These are phyloP conservation scores for Tephrocybe rancida DNA, from an alignment of 768 basidiomycete species.

Conservation along the genomic window DNA sequence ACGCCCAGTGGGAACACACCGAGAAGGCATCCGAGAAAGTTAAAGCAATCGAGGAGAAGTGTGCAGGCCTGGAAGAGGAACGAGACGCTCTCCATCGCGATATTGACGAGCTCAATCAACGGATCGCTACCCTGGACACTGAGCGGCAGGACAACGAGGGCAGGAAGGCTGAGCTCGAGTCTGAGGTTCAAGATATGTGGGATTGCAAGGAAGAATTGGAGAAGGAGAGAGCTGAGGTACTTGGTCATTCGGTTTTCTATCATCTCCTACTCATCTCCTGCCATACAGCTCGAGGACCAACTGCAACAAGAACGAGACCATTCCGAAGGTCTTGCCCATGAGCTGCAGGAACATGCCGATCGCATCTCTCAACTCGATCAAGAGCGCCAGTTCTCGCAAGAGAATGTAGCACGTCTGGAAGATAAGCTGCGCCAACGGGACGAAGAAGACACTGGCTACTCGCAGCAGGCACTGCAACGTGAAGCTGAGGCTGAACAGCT, in stretches of 20 bases:
- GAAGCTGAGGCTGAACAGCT: conserved; percentile 57
- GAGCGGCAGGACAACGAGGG: conserved; percentile 62
- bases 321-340: conserved; percentile 44
- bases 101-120: conserved; percentile 43
- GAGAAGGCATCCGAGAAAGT: conserved; percentile 56
- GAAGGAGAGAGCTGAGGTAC: conserved; percentile 57
- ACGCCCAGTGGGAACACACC: conserved; percentile 72
- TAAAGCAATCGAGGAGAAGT: conserved; percentile 37
- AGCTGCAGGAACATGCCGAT: conserved; percentile 56
- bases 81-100: conserved; percentile 40
- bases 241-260: conserved; percentile 12
- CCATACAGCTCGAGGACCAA: conserved; percentile 51
- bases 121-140: conserved; percentile 47
- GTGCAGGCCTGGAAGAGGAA: conserved; percentile 37
- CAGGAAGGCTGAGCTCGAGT: conserved; percentile 55
- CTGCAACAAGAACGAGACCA: conserved; percentile 57
- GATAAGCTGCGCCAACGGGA: conserved; percentile 60
- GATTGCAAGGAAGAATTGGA: conserved; percentile 54
- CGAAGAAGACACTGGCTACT: conserved; percentile 51
- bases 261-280: not conserved
- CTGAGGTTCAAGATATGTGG: conserved; percentile 55
- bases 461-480: conserved; percentile 44
- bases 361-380: conserved; percentile 52
- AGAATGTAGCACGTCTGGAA: conserved; percentile 58
- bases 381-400: conserved; percentile 57